Evolutionary conservation across 179 eudicot genomes (phyloP), one percentile per base, ranked within the genome.

Genomic region (Drosera spatulata): DNA sequence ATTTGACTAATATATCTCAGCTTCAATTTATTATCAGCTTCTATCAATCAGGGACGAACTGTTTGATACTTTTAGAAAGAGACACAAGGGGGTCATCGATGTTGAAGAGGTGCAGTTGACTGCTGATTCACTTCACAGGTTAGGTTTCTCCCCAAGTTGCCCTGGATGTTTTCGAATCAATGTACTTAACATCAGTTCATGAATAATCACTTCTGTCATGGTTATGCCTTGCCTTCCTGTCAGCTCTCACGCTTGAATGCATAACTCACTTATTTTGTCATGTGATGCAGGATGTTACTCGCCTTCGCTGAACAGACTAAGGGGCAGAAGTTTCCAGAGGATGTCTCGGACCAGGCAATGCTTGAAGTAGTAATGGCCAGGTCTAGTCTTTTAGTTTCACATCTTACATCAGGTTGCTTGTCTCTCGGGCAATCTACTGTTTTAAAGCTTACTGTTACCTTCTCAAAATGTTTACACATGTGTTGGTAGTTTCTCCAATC

Each of bases 31-130:
- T 70, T 39, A 41, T 65, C 88, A 88, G 96, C 69, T 88, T 64
- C 59, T 86, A 57, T 75, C 96, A 14, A 89, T 93, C 62, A 71
- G 99, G 73, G 86, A 89, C 72, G 99, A 93, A 67, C 95, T 93
- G 67, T 93, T 93, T 61, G 95, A 88, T 75, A 93, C 96, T 55
- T 93, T 93, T 66, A 84, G 89, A 70, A 86, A 86, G 76, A 86
- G 99, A 79, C 90, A 93, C 62, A 89, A 73, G 77, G 93, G 99
- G 65, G 96, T 79, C 53, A 93, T 93, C 90, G 96, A 86, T 56
- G 79, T 75, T 40, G 96, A 93, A 72, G 99, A 88, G 77, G 96
- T 93, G 73, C 95, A 93, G 65, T 71, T 89, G 78, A 93, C 99
- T 63, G 81, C 89, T 60, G 81, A 80, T 73, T 89, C 99, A 7